phyloP scores from a whole-genome alignment of 345 rosid species.

The Sisymbrium irio region DNA sequence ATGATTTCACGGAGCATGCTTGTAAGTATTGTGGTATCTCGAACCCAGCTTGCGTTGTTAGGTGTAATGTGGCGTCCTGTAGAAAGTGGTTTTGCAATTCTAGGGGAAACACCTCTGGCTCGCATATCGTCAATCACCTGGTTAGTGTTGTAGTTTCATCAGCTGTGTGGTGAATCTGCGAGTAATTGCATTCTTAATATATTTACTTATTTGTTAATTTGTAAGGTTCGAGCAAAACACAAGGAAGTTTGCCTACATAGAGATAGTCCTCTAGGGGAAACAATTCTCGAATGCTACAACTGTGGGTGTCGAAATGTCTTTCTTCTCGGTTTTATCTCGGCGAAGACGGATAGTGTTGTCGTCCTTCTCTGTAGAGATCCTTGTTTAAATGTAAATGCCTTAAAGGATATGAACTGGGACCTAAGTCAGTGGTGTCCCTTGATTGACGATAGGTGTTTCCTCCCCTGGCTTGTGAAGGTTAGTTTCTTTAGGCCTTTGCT shows the following conservation, averaged over 20 bases:
- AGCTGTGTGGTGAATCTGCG: too few species aligned
- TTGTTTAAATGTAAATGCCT: conserved; percentile 93
- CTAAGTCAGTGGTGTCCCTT: conserved; percentile 99
- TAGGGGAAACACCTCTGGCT: conserved; percentile 97
- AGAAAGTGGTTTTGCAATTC: conserved; percentile 99
- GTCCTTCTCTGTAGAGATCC: conserved; percentile 99
- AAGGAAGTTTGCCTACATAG: conserved; percentile 99
- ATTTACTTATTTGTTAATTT: conserved; percentile 8
- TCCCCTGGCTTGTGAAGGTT: conserved; percentile 99
- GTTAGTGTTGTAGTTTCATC: conserved; percentile 41
- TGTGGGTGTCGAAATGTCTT: conserved; percentile 99
- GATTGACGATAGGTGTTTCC: conserved; percentile 97
- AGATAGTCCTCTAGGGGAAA: conserved; percentile 99
- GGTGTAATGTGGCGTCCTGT: conserved; percentile 97
- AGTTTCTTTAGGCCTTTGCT: conserved; percentile 13
- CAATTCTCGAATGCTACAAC: conserved; percentile 97
- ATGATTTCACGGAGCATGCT: conserved; percentile 86
- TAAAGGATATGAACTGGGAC: conserved; percentile 99
- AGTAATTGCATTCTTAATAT: background rate
- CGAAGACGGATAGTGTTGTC: conserved; percentile 98
- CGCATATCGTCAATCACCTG: conserved; percentile 97
- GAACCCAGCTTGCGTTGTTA: conserved; percentile 94
- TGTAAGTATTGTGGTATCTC: conserved; percentile 97
- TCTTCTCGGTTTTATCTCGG: conserved; percentile 97
- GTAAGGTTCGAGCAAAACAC: conserved; percentile 95